Evolutionary conservation across 2,329 filamentous ascomycete genomes (phyloP).

Genomic region (Raffaelea arxii): DNA sequence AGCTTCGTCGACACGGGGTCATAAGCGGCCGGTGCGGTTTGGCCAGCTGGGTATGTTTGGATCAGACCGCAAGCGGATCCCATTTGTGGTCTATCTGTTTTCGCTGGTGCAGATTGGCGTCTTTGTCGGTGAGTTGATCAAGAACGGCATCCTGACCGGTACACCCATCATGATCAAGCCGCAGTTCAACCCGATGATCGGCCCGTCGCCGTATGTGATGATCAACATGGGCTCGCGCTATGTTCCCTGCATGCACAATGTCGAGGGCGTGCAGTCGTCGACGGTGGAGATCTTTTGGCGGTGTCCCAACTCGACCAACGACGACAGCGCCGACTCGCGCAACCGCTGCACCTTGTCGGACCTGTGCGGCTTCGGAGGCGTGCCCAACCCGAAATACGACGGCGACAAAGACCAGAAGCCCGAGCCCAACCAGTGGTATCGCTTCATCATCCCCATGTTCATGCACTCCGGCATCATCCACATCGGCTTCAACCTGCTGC

Average conservation of each 20-base stretch:
- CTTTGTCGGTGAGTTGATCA: slow-evolving; percentile 81
- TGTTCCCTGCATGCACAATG: slow-evolving; percentile 88
- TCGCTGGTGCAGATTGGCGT: slow-evolving; percentile 69
- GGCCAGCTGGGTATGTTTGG: slow-evolving; percentile 52
- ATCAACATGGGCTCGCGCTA: slow-evolving; percentile 97
- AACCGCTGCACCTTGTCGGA: slow-evolving; percentile 65
- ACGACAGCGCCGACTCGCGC: slow-evolving; percentile 32
- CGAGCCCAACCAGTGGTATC: slow-evolving; percentile 87
- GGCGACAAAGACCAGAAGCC: slow-evolving; percentile 38
- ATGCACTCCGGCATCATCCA: slow-evolving; percentile 89
- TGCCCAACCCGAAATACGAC: slow-evolving; percentile 57
- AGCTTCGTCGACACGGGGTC: slow-evolving; percentile 11
- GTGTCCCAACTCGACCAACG: slow-evolving; percentile 70
- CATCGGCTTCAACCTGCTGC: slow-evolving; percentile 88
- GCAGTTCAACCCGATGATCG: slow-evolving; percentile 93
- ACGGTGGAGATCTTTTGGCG: slow-evolving; percentile 49
- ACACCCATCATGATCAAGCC: slow-evolving; percentile 72
- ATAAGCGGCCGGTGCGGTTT: slow-evolving; percentile 38
- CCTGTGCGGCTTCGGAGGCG: slow-evolving; percentile 74
- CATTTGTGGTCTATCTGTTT: slow-evolving; percentile 77
- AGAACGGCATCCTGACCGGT: slow-evolving; percentile 59
- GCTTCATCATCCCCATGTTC: slow-evolving; percentile 94
- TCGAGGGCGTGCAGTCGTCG: slow-evolving; percentile 51
- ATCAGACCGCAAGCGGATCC: slow-evolving; percentile 44
- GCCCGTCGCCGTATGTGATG: slow-evolving; percentile 77